Base-by-base conservation (phyloP, 2,329 filamentous ascomycete genomes). In the Pyrenochaeta sp. region DNA sequence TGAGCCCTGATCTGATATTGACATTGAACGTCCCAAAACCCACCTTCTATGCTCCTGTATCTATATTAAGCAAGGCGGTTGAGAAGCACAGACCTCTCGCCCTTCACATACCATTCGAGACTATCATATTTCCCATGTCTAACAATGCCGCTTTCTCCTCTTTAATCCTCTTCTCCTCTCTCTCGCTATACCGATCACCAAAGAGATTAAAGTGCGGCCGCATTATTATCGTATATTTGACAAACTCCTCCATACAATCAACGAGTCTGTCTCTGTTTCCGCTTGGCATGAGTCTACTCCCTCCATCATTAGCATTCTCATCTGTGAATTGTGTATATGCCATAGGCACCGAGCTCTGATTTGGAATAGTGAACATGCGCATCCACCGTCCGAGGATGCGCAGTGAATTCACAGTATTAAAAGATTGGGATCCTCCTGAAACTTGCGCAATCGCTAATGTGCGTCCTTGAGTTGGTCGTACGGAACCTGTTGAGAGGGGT, bases 171-270 rank as follows among this genome's bases (percentile, higher is more conserved):
- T 68, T 74, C 68, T 84, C 82, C 64, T 77, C 76, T 24, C 87
- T 77, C 72, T 90, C 88, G 69, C 88, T 90, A 59, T 79, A 89
- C 8, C 88, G 79, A 75, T 90, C 87, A 1, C 79, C 82, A 69
- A 90, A 89, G 2, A 89, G 72, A 27, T 82, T 82, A 61, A 88
- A 83, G 63, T 88, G 84, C 25, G 84, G 83, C 52, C 86, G 77
- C 86, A 90, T 89, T 1, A 90, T 61, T 28, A 90, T 82, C 0
- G 86, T 90, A 67, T 88, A 89, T 71, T 90, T 90, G 3, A 90
- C 87, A 73, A 90, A 84, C 72, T 90, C 88, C 76, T 90, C 88
- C 84, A 89, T 89, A 61, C 86, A 88, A 75, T 90, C 87, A 1
- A 89, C 86, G 13, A 89, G 65, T 2, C 87, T 78, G 54, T 88